These are phyloP conservation scores for Cerrena zonata DNA, from an alignment of 1,284 basidiomycete genomes.

Conservation along the genomic window DNA sequence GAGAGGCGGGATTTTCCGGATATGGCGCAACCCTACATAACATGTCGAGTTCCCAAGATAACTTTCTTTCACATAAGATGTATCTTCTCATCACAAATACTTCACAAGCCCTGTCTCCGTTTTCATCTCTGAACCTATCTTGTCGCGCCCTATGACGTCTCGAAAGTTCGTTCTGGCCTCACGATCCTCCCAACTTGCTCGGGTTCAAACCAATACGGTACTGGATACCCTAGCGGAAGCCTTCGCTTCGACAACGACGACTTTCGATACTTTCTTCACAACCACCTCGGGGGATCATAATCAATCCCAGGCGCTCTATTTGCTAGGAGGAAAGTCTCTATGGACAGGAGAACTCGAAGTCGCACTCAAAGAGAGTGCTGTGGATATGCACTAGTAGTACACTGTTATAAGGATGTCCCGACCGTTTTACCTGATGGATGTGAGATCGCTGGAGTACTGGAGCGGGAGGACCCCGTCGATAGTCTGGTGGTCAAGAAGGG, in stretches of 20 bases:
- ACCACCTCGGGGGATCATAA: conserved; percentile 90
- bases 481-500: conserved; percentile 83
- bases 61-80: too few species aligned
- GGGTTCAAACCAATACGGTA: conserved; percentile 79
- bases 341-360: conserved; percentile 97
- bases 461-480: conserved; percentile 88
- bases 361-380: conserved; percentile 62
- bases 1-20: too few species aligned
- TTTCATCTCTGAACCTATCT: too few species aligned
- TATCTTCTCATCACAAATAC: too few species aligned
- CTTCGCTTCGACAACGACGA: conserved; percentile 38
- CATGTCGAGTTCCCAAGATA: too few species aligned
- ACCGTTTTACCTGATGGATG: conserved; percentile 82
- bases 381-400: conserved; percentile 95
- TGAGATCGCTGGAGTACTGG: conserved; percentile 78
- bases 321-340: conserved; percentile 80
- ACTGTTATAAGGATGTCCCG: conserved; percentile 91
- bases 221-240: conserved; percentile 48
- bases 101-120: too few species aligned
- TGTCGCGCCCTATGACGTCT: too few species aligned
- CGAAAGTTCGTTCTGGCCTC: conserved; percentile 70
- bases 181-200: conserved; percentile 78
- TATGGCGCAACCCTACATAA: too few species aligned
- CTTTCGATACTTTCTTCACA: conserved; percentile 79
- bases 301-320: conserved; percentile 73